Evolutionary conservation across 1,284 basidiomycete species (phyloP), one percentile per base, ranked within the genome.

Genomic region (Microbotryum scabiosae): DNA sequence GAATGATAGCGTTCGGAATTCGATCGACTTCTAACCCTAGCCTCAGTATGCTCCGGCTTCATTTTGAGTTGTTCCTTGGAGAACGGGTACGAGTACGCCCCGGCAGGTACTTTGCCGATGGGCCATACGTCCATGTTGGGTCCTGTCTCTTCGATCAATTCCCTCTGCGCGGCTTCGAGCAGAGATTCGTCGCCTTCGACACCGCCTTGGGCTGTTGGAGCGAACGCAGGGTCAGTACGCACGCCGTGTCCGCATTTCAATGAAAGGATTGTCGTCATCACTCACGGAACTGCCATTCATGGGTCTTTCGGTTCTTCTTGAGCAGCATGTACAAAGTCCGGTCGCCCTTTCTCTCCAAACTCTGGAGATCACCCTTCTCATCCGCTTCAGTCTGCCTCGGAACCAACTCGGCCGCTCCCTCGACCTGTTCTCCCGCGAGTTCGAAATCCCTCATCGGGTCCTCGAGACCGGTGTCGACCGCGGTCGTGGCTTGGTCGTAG

Each of bases 271-370:
- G 28, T 9, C 30, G 21, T 9, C 5, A 3, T 18, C 26, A 66
- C 71, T 55, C 46, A 72, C 71, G 91, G 75, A 96, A 90, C 66
- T 82, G 80, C 91, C 91, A 94, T 20, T 81, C 77, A 66, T 81
- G 79, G n/a, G 76, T 80, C 23, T 74, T 66, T 21, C 79, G 75
- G 61, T 80, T 77, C 56, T 78, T 79, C 68, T 84, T 81, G 20
- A 96, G 78, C 55, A 97, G 73, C 23, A 93, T 80, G 75, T 91
- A 97, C 18, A 97, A 75, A 72, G 94, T 94, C 54, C 90, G 81
- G 68, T 89, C 85, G 4, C 87, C 85, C 61, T 80, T 81, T 62
- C 92, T 79, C 75, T 97, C 87, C 69, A 97, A 76, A 72, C 85
- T 88, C 73, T 82, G 83, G 52, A 84, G 76, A 67, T 90, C 84